A percentile compares a stretch with the other conserved stretches of the same genome.
Evolutionary conservation across 345 rosid species (phyloP).

Genomic region (Syzygium jambos): DNA sequence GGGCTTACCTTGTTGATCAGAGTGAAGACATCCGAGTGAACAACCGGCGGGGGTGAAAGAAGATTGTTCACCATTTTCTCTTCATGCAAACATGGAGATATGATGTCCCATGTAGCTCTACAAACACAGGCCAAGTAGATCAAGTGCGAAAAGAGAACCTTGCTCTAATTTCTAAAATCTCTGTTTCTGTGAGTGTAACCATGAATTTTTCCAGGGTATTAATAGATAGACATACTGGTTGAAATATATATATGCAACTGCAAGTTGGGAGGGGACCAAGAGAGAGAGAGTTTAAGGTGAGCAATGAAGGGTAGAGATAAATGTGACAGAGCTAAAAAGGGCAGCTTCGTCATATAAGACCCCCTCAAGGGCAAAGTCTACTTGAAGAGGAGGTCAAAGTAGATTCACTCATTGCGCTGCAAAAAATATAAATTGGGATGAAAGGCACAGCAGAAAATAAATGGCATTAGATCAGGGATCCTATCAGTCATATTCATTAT

Average conservation of each 20-base stretch:
- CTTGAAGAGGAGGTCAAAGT: background rate
- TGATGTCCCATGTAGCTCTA: background rate
- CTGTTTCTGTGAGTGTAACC: background rate
- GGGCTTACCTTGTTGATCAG: slow-evolving; percentile 72
- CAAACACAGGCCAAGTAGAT: background rate
- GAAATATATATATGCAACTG: background rate
- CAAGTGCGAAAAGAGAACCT: background rate
- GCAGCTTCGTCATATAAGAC: background rate
- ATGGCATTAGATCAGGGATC: background rate
- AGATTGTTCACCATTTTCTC: background rate
- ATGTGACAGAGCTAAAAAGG: background rate
- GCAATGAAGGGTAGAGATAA: background rate
- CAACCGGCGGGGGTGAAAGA: background rate
- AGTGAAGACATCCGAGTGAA: slow-evolving; percentile 28
- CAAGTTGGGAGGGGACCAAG: background rate
- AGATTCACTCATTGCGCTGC: background rate
- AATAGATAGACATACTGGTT: background rate
- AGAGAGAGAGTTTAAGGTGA: background rate
- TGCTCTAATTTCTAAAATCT: background rate
- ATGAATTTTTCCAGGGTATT: background rate
- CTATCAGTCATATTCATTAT: background rate
- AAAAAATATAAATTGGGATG: background rate
- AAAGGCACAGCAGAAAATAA: background rate
- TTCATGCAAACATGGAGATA: background rate
- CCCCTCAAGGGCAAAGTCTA: background rate